Evolutionary conservation across 2,329 filamentous ascomycete species (phyloP).

Genomic region (Aschersonia sp.): DNA sequence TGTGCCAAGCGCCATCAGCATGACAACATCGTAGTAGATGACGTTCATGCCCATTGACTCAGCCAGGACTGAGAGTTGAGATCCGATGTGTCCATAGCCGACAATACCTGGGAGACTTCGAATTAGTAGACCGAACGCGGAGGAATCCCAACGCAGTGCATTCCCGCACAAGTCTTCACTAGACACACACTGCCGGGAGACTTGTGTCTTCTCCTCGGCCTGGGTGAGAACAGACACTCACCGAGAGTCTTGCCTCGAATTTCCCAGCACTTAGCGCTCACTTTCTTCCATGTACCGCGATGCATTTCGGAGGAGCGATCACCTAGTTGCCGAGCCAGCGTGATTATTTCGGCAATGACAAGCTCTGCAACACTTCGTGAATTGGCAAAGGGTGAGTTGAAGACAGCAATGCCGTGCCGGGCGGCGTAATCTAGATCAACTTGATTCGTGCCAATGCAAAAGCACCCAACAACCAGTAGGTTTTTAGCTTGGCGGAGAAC

Average conservation of each 20-base stretch:
- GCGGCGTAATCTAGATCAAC: slow-evolving; percentile 78
- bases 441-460: slow-evolving; percentile 97
- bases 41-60: slow-evolving; percentile 98
- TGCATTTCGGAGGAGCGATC: slow-evolving; percentile 94
- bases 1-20: slow-evolving; percentile 87
- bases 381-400: slow-evolving; percentile 98
- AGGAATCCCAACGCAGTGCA: no score
- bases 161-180: no score
- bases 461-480: slow-evolving; percentile 90
- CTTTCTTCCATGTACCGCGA: slow-evolving; percentile 93
- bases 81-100: slow-evolving; percentile 94
- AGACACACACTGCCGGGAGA: neutral
- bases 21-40: slow-evolving; percentile 92
- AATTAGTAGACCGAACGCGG: neutral
- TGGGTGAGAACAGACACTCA: slow-evolving; percentile 17
- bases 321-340: slow-evolving; percentile 77
- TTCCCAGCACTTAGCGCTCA: slow-evolving; percentile 94
- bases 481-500: slow-evolving; percentile 85
- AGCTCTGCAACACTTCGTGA: slow-evolving; percentile 93
- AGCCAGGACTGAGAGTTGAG: slow-evolving; percentile 85
- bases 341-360: slow-evolving; percentile 88
- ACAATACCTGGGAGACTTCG: slow-evolving; percentile 52
- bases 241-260: slow-evolving; percentile 93
- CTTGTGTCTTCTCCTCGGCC: neutral
- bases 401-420: slow-evolving; percentile 80